Conservation (phyloP, 768 basidiomycete species). For the Tylopilus felleus region DNA sequence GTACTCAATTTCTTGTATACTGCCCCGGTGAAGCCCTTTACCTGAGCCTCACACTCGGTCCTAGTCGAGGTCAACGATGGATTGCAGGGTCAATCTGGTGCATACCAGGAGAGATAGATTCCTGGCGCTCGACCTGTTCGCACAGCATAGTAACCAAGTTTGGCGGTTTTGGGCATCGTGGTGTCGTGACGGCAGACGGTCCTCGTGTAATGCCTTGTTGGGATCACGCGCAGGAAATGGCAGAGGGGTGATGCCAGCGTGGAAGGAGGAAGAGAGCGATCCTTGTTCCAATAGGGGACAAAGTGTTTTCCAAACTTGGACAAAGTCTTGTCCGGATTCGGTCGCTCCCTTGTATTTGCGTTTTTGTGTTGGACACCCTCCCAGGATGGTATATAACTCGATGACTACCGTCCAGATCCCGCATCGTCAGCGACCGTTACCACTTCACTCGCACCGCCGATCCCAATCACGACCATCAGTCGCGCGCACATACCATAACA, state of each 20-base stretch:
- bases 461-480: not conserved
- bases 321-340: slow-evolving; percentile 16
- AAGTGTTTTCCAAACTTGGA: slow-evolving; percentile 21
- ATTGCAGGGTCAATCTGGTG: slow-evolving; percentile 26
- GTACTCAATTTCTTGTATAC: slow-evolving; percentile 65
- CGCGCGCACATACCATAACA: too few species aligned
- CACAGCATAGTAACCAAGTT: slow-evolving; percentile 71
- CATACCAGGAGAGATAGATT: slow-evolving; percentile 69
- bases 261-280: not conserved
- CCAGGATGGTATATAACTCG: slow-evolving; percentile 26
- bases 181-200: not conserved
- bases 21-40: slow-evolving; percentile 60
- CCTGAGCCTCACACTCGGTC: slow-evolving; percentile 68
- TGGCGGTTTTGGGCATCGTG: slow-evolving; percentile 38
- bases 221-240: not conserved
- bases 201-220: not conserved
- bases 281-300: slow-evolving; percentile 21
- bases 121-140: slow-evolving; percentile 59
- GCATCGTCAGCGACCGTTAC: slow-evolving; percentile 7
- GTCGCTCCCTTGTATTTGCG: slow-evolving; percentile 28
- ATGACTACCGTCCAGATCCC: slow-evolving; percentile 5
- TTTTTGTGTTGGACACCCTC: not conserved
- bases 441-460: not conserved
- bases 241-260: not conserved
- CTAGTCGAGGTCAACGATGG: slow-evolving; percentile 38